Conservation (phyloP, 768 basidiomycete species). For the Phanerochaete sordida region DNA sequence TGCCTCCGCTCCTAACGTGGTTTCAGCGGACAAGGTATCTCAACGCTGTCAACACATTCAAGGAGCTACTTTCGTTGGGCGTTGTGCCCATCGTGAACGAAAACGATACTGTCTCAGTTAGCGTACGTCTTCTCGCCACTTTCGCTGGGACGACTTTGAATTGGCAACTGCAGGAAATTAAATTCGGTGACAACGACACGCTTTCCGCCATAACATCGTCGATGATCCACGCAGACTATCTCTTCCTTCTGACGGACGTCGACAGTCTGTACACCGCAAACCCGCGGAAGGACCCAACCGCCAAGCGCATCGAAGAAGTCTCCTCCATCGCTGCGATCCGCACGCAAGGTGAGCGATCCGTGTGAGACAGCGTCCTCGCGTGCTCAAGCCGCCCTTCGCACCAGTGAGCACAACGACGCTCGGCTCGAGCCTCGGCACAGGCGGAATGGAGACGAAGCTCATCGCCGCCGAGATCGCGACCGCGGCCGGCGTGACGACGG, state of each 20-base stretch:
- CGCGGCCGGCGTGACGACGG: slow-evolving; percentile 88
- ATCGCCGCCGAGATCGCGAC: slow-evolving; percentile 98
- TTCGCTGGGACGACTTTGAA: background rate
- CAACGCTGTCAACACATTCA: slow-evolving; percentile 95
- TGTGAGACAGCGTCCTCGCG: background rate
- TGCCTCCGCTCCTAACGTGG: background rate
- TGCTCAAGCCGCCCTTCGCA: background rate
- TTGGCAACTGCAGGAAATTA: slow-evolving; percentile 73
- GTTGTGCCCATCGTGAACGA: slow-evolving; percentile 99
- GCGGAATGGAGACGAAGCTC: slow-evolving; percentile 99
- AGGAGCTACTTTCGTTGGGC: slow-evolving; percentile 87
- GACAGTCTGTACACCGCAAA: slow-evolving; percentile 95
- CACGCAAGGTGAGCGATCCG: slow-evolving; percentile 59
- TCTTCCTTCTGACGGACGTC: slow-evolving; percentile 95
- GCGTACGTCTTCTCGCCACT: slow-evolving; percentile 50
- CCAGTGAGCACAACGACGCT: slow-evolving; percentile 89
- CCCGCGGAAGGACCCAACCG: slow-evolving; percentile 84
- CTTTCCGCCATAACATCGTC: slow-evolving; percentile 95
- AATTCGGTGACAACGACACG: slow-evolving; percentile 99
- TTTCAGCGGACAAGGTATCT: slow-evolving; percentile 86
- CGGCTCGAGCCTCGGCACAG: slow-evolving; percentile 92
- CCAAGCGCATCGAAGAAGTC: slow-evolving; percentile 79
- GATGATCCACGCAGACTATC: slow-evolving; percentile 97
- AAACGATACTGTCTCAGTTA: slow-evolving; percentile 97
- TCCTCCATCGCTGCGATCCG: slow-evolving; percentile 80